Percentiles rank a stretch among this genome's conserved stretches.
These are phyloP conservation scores for Plasmodium adleri DNA, from an alignment of 169 alveolate genomes.

Conservation along the genomic window DNA sequence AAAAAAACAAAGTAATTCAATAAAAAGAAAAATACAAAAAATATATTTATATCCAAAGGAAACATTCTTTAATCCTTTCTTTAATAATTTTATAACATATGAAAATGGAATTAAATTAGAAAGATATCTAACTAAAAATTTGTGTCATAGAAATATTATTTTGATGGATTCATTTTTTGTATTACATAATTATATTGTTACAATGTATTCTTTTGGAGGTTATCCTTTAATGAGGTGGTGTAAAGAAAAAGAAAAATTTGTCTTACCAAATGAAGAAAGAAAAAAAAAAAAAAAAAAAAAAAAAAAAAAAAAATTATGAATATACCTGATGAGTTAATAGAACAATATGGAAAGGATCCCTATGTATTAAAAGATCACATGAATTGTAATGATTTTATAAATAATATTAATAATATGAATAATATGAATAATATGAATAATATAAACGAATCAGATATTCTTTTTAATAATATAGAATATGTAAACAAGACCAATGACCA, in stretches of 20 bases:
- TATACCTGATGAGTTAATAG: background rate
- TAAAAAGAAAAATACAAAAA: slow-evolving; percentile 30
- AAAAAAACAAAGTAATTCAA: background rate
- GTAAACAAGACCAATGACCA: too few species aligned
- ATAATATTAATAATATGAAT: background rate
- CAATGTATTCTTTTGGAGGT: slow-evolving; percentile 44
- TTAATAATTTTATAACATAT: slow-evolving; percentile 18
- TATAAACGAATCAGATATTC: too few species aligned
- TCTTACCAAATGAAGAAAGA: slow-evolving; percentile 1
- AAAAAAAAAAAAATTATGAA: background rate
- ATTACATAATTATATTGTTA: slow-evolving; percentile 8
- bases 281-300: background rate
- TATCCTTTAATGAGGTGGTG: slow-evolving; percentile 44
- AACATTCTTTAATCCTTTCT: slow-evolving; percentile 21
- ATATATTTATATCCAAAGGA: slow-evolving; percentile 45
- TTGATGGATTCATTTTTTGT: slow-evolving; percentile 9
- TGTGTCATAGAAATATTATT: slow-evolving; percentile 29
- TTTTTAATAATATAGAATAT: too few species aligned
- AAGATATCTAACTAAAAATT: slow-evolving; percentile 21
- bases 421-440: too few species aligned
- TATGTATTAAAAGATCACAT: too few species aligned
- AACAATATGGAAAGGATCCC: too few species aligned
- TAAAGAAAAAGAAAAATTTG: slow-evolving; percentile 15
- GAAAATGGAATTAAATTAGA: slow-evolving; percentile 55
- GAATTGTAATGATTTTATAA: background rate